phyloP scores from a whole-genome alignment of 139 green algal genomes.

The Medakamo hakoo region DNA sequence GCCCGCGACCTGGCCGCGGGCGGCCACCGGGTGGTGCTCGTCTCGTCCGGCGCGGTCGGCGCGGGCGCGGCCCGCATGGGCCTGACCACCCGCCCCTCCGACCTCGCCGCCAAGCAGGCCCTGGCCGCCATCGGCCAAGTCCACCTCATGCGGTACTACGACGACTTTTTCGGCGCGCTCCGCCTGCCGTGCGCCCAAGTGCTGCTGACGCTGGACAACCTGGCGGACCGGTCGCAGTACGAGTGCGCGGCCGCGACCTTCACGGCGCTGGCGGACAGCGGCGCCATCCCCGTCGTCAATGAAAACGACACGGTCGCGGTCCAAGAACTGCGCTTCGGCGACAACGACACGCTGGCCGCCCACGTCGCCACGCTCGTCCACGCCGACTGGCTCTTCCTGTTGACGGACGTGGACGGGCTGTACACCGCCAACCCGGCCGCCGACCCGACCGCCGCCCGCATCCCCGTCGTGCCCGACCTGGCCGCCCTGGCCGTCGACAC shows the following conservation, averaged over 20 bases:
- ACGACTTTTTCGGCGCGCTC: constrained; percentile 70
- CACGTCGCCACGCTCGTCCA: constrained; percentile 76
- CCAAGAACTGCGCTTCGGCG: constrained; percentile 72
- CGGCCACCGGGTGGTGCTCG: constrained; percentile 67
- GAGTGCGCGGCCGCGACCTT: constrained; percentile 82
- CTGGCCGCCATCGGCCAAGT: constrained; percentile 69
- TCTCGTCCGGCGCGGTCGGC: constrained; percentile 66
- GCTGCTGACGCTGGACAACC: constrained; percentile 80
- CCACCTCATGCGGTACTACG: constrained; percentile 86
- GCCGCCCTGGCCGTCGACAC: constrained; percentile 24
- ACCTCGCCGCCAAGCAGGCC: constrained; percentile 68
- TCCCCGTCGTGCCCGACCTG: constrained; percentile 63
- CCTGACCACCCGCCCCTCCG: constrained; percentile 34
- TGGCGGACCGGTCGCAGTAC: constrained; percentile 69
- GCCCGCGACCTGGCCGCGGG: constrained; percentile 18
- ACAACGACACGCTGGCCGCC: constrained; percentile 91
- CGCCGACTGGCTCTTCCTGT: constrained; percentile 82
- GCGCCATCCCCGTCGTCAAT: constrained; percentile 78
- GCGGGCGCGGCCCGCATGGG: constrained; percentile 68
- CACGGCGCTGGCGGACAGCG: constrained; percentile 35
- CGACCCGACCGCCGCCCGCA: constrained; percentile 27
- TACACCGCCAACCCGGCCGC: constrained; percentile 67
- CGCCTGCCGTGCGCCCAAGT: constrained; percentile 71
- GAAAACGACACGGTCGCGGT: constrained; percentile 90
- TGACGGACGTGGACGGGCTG: constrained; percentile 84